Evolutionary conservation across 2,329 filamentous ascomycete genomes (phyloP).

Genomic region (Monilinia laxa): DNA sequence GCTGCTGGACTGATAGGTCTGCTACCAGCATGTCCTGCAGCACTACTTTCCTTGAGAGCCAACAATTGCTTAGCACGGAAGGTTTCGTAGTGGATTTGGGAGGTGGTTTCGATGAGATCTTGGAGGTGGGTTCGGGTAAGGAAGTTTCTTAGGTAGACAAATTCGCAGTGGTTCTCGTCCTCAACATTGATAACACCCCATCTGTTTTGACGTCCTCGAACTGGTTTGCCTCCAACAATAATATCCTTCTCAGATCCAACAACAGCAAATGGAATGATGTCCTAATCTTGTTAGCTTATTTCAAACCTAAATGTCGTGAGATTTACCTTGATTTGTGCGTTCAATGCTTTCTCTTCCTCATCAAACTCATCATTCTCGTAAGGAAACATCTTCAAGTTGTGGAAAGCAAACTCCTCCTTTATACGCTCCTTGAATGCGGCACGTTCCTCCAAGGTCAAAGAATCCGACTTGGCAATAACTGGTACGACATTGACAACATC

Average conservation of each 20-base stretch:
- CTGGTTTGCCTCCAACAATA: constrained; percentile 95
- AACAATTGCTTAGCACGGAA: constrained; percentile 99
- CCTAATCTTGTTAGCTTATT: constrained; percentile 53
- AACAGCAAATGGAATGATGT: constrained; percentile 93
- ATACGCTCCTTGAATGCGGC: constrained; percentile 97
- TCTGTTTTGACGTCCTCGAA: constrained; percentile 95
- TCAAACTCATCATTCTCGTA: constrained; percentile 99
- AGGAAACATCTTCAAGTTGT: constrained; percentile 99
- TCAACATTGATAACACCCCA: constrained; percentile 99
- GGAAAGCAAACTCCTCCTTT: constrained; percentile 99
- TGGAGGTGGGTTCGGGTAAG: constrained; percentile 96
- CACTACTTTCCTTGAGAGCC: constrained; percentile 96
- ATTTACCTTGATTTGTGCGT: constrained; percentile 90
- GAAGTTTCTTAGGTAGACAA: constrained; percentile 97
- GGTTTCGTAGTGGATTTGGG: constrained; percentile 99
- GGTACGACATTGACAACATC: constrained; percentile 99
- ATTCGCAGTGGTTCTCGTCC: constrained; percentile 99
- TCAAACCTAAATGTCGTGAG: background rate
- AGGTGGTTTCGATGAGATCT: constrained; percentile 98
- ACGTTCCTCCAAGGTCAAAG: constrained; percentile 92
- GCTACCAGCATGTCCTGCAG: constrained; percentile 70
- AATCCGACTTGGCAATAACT: constrained; percentile 97
- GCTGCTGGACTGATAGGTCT: constrained; percentile 93
- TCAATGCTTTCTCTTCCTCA: constrained; percentile 90
- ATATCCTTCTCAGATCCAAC: constrained; percentile 98